phyloP scores from a whole-genome alignment of 495 filamentous ascomycete species.

The Neurospora sp. region DNA sequence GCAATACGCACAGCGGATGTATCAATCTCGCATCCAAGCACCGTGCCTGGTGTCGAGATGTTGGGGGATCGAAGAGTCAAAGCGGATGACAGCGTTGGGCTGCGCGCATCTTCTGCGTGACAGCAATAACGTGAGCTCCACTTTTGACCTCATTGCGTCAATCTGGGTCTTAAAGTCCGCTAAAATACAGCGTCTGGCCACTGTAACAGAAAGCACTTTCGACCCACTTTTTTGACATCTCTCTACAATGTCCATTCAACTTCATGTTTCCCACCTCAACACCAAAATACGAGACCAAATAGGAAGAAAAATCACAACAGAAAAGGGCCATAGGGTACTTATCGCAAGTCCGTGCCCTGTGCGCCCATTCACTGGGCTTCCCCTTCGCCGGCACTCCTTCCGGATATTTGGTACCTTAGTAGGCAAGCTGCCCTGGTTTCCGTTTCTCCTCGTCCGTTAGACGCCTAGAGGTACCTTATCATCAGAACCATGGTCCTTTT shows the following conservation, averaged over 20 bases:
- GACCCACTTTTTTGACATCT: neutral
- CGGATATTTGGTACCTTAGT: too few species aligned
- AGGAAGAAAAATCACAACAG: too few species aligned
- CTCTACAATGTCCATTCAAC: neutral
- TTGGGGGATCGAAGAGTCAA: neutral
- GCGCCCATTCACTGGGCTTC: too few species aligned
- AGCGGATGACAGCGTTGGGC: neutral
- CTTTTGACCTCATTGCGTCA: neutral
- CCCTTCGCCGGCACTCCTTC: too few species aligned
- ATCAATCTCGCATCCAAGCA: neutral
- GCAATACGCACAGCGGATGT: neutral
- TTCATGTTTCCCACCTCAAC: neutral
- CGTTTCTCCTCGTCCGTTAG: too few species aligned
- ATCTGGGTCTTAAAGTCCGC: neutral
- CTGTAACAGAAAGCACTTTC: neutral
- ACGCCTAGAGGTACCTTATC: too few species aligned
- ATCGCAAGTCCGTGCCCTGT: too few species aligned
- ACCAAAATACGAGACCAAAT: neutral
- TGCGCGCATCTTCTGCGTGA: neutral
- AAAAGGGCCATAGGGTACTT: too few species aligned
- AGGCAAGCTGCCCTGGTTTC: too few species aligned
- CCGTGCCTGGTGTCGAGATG: neutral
- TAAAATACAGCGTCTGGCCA: neutral
- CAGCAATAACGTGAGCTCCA: neutral
- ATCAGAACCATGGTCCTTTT: too few species aligned